These are phyloP conservation scores for Cercospora canescens DNA, from an alignment of 2,329 filamentous ascomycete species.

Conservation along the genomic window DNA sequence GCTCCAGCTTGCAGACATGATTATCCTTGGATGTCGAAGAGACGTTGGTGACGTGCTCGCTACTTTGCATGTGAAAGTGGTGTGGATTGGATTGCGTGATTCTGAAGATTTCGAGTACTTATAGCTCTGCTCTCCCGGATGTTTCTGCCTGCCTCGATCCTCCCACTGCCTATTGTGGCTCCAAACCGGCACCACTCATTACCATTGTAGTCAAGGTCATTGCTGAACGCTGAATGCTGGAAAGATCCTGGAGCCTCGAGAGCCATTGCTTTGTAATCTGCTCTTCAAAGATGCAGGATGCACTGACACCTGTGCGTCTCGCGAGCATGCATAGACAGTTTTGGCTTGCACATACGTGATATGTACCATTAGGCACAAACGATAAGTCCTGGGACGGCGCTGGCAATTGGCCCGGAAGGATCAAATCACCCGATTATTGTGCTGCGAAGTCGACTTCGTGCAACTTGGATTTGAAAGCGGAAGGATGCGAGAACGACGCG, in stretches of 20 bases:
- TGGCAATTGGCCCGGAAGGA: background rate
- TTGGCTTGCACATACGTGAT: background rate
- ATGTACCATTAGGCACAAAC: background rate
- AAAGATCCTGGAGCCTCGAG: background rate
- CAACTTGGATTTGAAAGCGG: slow-evolving; percentile 1
- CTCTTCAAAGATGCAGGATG: background rate
- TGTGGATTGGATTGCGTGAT: slow-evolving; percentile 5
- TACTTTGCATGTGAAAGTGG: background rate
- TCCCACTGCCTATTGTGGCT: background rate
- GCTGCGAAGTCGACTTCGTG: background rate
- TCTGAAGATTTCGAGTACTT: background rate
- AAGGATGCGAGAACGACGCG: background rate
- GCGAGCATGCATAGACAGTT: background rate
- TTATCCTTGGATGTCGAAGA: background rate
- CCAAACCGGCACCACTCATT: background rate
- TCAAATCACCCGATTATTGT: background rate
- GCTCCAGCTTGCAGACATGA: slow-evolving; percentile 9
- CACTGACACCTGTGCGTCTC: background rate
- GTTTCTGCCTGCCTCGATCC: background rate
- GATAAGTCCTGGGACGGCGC: background rate
- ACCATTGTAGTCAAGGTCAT: background rate
- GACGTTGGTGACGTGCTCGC: background rate
- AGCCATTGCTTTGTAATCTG: background rate
- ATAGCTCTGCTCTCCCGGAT: background rate
- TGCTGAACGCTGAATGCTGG: background rate